Base-by-base conservation (phyloP, 164 flowering plant genomes). In the Berberis thunbergii region DNA sequence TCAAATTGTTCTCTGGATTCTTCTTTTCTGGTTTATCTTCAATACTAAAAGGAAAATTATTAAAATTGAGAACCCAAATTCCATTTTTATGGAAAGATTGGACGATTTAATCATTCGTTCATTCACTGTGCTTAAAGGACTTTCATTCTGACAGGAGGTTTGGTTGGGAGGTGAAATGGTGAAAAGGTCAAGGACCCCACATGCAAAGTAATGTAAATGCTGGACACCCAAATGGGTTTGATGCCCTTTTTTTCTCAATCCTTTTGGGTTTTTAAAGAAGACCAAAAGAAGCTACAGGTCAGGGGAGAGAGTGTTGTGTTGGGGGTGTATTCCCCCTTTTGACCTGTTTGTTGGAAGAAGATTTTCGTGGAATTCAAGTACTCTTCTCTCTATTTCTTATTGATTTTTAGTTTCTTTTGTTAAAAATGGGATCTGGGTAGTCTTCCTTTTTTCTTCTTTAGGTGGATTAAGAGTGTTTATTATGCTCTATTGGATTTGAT, bases 361-460 rank as follows among this genome's bases (percentile, higher is more conserved):
- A 9, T 63, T 70, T 53, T 63, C 68, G 59, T 74, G 57, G 6
- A 67, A 70, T 64, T 67, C 68, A 74, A 73, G 68, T 55, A 41
- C 7, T 55, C 68, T 68, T 49, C 12, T 0, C 57, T 72, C 59
- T 54, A 9, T 60, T 44, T 49, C 26, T 57, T 63, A 52, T 59
- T 61, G 44, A 64, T 50, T 61, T 60, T 61, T 59, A 43, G 26
- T 26, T 26, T 26, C 26, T 26, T 26, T 26, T 26, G 43, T 55
- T 43, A 48, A 40, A 65, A 61, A 59, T 26, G 68, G 64, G 64
- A 66, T 67, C 60, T 49, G 53, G 57, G 63, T 26, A 26, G 44
- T 40, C 50, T 49, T 43, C 6, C 8, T 11, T 62, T 39, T 8
- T 41, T 54, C 43, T 46, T 54, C 40, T 54, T 54, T n/a, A 8